Conservation (phyloP, 2,329 filamentous ascomycete genomes). For the Diplodia seriata region DNA sequence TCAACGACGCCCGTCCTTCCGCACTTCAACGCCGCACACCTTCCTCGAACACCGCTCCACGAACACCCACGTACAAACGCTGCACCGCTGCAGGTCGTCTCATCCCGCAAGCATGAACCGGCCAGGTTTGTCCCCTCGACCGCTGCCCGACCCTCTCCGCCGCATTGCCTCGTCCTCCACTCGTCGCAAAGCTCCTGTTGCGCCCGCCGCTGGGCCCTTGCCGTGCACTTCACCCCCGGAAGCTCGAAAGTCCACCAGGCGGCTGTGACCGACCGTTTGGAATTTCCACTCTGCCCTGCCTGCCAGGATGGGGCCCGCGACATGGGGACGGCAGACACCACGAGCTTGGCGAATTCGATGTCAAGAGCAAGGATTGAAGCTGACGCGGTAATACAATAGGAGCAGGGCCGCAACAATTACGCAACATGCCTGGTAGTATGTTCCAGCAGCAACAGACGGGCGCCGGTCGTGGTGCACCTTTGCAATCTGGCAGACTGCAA, state of each 20-base stretch:
- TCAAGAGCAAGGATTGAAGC: constrained; percentile 3
- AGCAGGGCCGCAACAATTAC: constrained; percentile 58
- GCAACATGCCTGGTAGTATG: constrained; percentile 59
- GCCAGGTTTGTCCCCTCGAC: constrained; percentile 31
- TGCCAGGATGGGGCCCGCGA: neutral
- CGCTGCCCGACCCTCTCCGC: constrained; percentile 29
- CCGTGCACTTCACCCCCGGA: neutral
- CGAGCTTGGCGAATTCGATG: constrained; percentile 1
- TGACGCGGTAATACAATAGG: constrained; percentile 44
- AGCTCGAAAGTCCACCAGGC: neutral
- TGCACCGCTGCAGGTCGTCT: constrained; percentile 8
- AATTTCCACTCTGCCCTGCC: neutral
- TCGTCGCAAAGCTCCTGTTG: constrained; percentile 28
- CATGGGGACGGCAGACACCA: neutral
- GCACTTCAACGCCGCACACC: constrained; percentile 14
- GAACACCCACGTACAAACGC: neutral
- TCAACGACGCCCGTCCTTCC: constrained; percentile 14
- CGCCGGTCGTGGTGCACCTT: constrained; percentile 55
- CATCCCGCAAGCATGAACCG: constrained; percentile 31
- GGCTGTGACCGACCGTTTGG: neutral
- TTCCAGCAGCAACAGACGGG: constrained; percentile 61
- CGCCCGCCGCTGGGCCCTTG: neutral
- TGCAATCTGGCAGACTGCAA: constrained; percentile 58
- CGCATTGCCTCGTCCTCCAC: constrained; percentile 26
- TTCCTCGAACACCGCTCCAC: constrained; percentile 7